Percentiles rank a stretch among this genome's conserved stretches.
Evolutionary conservation across 73 alveolate genomes (phyloP).

Genomic region (Paramecium sexaurelia): DNA sequence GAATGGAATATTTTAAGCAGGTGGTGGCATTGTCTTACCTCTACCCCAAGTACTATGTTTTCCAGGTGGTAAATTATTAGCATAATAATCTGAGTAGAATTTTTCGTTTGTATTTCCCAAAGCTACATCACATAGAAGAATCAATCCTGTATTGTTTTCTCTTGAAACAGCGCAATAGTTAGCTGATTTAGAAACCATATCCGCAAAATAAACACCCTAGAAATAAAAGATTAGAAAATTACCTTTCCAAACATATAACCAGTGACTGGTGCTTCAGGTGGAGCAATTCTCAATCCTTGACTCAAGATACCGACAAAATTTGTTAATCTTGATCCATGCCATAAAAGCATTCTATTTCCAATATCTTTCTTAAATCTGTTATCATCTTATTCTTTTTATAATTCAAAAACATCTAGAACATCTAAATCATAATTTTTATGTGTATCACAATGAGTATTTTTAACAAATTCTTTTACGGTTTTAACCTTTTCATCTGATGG

Average conservation of each 20-base stretch:
- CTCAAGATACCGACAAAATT: conserved; percentile 95
- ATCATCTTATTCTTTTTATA: conserved; percentile 84
- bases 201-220: conserved; percentile 98
- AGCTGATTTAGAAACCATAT: conserved; percentile 93
- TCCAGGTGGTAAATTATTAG: conserved; percentile 79
- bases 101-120: conserved; percentile 91
- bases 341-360: conserved; percentile 85
- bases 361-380: conserved; percentile 72
- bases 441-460: conserved; percentile 78
- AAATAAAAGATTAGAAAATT: conserved; percentile 4
- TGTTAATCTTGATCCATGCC: conserved; percentile 97
- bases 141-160: conserved; percentile 86
- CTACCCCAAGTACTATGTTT: conserved; percentile 83
- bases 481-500: conserved; percentile 60
- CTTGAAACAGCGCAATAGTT: conserved; percentile 83
- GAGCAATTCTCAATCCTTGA: conserved; percentile 98
- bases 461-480: conserved; percentile 69
- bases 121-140: conserved; percentile 96
- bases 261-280: conserved; percentile 96
- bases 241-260: conserved; percentile 96
- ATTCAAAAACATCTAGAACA: conserved; percentile 76
- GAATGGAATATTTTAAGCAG: conserved; percentile 60
- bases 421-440: conserved; percentile 67
- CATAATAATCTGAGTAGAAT: conserved; percentile 87
- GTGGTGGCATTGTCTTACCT: conserved; percentile 89